These are phyloP conservation scores for Loxodes magnus DNA, from an alignment of 73 alveolate species.

Conservation along the genomic window DNA sequence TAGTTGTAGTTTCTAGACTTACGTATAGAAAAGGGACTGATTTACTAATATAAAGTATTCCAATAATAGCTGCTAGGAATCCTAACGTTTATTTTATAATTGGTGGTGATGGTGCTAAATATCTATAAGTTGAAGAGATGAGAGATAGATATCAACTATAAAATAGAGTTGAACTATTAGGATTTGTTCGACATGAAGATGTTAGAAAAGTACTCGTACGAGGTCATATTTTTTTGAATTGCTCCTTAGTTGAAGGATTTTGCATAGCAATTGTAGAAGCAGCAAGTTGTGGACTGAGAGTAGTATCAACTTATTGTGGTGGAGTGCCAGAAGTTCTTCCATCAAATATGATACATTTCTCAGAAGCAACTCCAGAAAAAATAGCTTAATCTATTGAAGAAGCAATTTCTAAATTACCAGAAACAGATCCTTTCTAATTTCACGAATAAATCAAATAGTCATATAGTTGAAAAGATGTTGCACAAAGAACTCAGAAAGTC, in stretches of 20 bases:
- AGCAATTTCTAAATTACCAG: slow-evolving; percentile 29
- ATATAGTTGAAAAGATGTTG: slow-evolving; percentile 94
- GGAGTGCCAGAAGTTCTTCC: slow-evolving; percentile 99
- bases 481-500: slow-evolving; percentile 84
- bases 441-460: slow-evolving; percentile 60
- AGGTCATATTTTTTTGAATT: slow-evolving; percentile 96
- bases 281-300: slow-evolving; percentile 96
- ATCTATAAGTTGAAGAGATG: slow-evolving; percentile 84
- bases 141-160: slow-evolving; percentile 62
- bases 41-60: slow-evolving; percentile 93
- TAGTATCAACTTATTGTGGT: slow-evolving; percentile 97
- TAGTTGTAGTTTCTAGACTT: slow-evolving; percentile 91
- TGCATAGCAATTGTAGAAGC: slow-evolving; percentile 99
- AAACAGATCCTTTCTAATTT: slow-evolving; percentile 23
- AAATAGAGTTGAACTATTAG: slow-evolving; percentile 50
- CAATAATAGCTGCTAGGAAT: slow-evolving; percentile 81
- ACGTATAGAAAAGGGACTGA: slow-evolving; percentile 98
- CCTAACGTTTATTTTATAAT: slow-evolving; percentile 74
- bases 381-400: slow-evolving; percentile 19
- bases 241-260: slow-evolving; percentile 98
- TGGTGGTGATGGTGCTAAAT: slow-evolving; percentile 99
- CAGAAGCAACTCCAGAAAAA: slow-evolving; percentile 42
- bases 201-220: slow-evolving; percentile 85
- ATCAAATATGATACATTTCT: slow-evolving; percentile 80
- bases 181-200: slow-evolving; percentile 88